Conservation (phyloP, 495 filamentous ascomycete genomes). For the Aspergillus heteromorphus region DNA sequence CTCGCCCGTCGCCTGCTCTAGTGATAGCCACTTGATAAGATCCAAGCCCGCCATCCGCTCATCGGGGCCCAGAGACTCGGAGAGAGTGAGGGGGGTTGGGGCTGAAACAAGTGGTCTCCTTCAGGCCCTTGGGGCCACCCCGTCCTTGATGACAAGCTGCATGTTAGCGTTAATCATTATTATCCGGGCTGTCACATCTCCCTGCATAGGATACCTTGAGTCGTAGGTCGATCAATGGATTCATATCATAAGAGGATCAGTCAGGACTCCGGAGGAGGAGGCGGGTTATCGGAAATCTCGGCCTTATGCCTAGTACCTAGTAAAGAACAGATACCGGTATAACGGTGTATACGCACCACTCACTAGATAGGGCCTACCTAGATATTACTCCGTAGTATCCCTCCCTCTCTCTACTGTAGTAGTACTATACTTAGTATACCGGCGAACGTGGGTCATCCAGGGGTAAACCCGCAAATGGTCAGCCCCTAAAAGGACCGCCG, state of each 20-base stretch:
- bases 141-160: background rate
- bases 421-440: background rate
- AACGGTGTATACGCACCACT: too few relatives aligned
- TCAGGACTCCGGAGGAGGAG: background rate
- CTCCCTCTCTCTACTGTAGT: too few relatives aligned
- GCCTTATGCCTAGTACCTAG: background rate
- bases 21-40: background rate
- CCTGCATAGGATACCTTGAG: too few relatives aligned
- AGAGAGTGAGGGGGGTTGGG: background rate
- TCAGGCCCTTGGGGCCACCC: background rate
- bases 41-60: background rate
- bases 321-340: too few relatives aligned
- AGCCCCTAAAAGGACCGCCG: background rate
- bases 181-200: background rate
- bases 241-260: background rate
- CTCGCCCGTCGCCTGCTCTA: background rate
- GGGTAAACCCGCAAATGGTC: constrained; percentile 9
- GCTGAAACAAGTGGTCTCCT: background rate
- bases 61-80: background rate
- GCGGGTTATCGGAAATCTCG: background rate
- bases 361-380: too few relatives aligned
- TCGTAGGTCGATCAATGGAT: too few relatives aligned
- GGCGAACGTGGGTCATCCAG: constrained; percentile 16
- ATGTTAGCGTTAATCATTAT: background rate
- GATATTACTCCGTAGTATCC: too few relatives aligned